These are phyloP conservation scores for Saturnispora gosingensis DNA, from an alignment of 805 yeast genomes.

Conservation along the genomic window DNA sequence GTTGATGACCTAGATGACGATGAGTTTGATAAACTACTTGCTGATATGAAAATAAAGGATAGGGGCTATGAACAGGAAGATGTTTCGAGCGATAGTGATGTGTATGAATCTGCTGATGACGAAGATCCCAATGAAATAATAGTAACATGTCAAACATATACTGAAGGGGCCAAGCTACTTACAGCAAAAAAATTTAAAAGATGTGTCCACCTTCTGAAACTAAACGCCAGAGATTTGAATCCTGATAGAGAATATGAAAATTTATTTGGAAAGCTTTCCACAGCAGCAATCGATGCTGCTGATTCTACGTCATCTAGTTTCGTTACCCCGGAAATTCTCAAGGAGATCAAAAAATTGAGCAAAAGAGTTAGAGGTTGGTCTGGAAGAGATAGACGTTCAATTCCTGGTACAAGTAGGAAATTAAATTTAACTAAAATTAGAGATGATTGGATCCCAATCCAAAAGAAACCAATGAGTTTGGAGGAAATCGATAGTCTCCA, in stretches of 20 bases:
- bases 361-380: slow-evolving; percentile 74
- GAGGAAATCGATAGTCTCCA: slow-evolving; percentile 39
- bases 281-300: slow-evolving; percentile 64
- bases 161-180: slow-evolving; percentile 29
- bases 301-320: slow-evolving; percentile 65
- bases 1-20: slow-evolving; percentile 26
- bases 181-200: slow-evolving; percentile 37
- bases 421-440: slow-evolving; percentile 60
- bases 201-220: slow-evolving; percentile 33
- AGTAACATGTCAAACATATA: slow-evolving; percentile 19
- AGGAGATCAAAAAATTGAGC: slow-evolving; percentile 50
- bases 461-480: slow-evolving; percentile 52
- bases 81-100: slow-evolving; percentile 22
- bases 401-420: slow-evolving; percentile 69
- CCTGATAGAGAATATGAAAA: slow-evolving; percentile 67
- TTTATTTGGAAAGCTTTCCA: slow-evolving; percentile 62
- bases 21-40: slow-evolving; percentile 48
- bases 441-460: slow-evolving; percentile 74
- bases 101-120: slow-evolving; percentile 29
- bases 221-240: slow-evolving; percentile 49
- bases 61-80: slow-evolving; percentile 18
- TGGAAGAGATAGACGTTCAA: slow-evolving; percentile 61
- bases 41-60: slow-evolving; percentile 27
- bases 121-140: slow-evolving; percentile 20
- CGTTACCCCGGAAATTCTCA: slow-evolving; percentile 58